Conservation (phyloP, 2,329 filamentous ascomycete species). For the Fusarium sp. region DNA sequence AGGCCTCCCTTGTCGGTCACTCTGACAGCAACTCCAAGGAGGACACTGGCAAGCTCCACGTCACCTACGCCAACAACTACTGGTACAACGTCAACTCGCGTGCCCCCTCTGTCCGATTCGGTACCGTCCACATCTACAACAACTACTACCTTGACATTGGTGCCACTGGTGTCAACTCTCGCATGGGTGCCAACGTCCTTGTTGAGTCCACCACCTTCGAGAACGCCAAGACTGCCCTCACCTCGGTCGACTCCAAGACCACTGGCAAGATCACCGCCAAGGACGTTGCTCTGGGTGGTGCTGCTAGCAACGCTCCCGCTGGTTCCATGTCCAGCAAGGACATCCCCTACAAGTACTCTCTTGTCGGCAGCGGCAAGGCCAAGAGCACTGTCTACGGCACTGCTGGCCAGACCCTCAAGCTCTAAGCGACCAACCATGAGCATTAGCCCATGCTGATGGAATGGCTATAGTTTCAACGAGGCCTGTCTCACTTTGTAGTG, state of each 20-base stretch:
- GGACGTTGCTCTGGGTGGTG: conserved; percentile 56
- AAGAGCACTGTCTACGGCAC: conserved; percentile 53
- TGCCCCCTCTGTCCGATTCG: conserved; percentile 72
- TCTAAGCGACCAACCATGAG: conserved; percentile 38
- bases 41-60: conserved; percentile 69
- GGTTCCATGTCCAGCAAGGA: conserved; percentile 63
- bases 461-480: background rate
- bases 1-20: conserved; percentile 70
- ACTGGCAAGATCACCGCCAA: conserved; percentile 54
- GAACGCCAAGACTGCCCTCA: conserved; percentile 50
- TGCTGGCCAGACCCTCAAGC: conserved; percentile 52
- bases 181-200: conserved; percentile 67
- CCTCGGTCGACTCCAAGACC: conserved; percentile 53
- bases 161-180: conserved; percentile 63
- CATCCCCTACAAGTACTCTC: conserved; percentile 61
- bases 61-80: conserved; percentile 76
- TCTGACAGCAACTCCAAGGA: conserved; percentile 66
- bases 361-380: conserved; percentile 59
- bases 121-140: conserved; percentile 70
- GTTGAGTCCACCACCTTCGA: conserved; percentile 66
- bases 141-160: conserved; percentile 60
- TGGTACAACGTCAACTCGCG: conserved; percentile 73
- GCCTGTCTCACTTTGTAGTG: conserved; percentile 12
- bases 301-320: conserved; percentile 52
- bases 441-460: background rate